Percentiles rank a stretch among this genome's conserved stretches.
Conservation (phyloP, 2,329 filamentous ascomycete species). For the Penicillium sp. region DNA sequence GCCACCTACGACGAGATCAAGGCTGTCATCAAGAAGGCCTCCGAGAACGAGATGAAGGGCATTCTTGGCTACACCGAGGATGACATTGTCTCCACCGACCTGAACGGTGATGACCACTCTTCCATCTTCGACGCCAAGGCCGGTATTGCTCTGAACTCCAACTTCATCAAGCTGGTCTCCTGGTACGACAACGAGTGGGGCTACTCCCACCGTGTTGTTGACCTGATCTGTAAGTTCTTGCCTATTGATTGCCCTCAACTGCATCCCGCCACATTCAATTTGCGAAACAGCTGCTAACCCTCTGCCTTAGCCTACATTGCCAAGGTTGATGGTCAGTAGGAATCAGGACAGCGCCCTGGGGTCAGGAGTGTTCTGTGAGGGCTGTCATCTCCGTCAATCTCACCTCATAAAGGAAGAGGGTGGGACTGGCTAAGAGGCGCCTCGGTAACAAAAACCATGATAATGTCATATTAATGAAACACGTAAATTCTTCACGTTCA, state of each 20-base stretch:
- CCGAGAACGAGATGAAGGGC: constrained; percentile 79
- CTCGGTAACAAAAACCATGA: constrained; percentile 16
- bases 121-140: constrained; percentile 99
- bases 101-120: constrained; percentile 87
- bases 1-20: constrained; percentile 78
- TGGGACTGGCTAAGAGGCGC: constrained; percentile 1
- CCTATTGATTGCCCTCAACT: too few species aligned
- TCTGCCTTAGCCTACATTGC: constrained; percentile 61
- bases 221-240: constrained; percentile 52
- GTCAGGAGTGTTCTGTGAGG: constrained; percentile 33
- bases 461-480: constrained; percentile 26
- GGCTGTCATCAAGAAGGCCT: constrained; percentile 77
- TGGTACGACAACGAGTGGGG: constrained; percentile 99
- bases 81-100: constrained; percentile 86
- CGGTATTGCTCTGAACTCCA: constrained; percentile 94
- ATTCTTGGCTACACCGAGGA: constrained; percentile 95
- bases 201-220: constrained; percentile 91
- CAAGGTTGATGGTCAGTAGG: constrained; percentile 60
- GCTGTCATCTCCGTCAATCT: constrained; percentile 7
- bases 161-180: constrained; percentile 97
- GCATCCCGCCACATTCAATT: background rate
- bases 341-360: constrained; percentile 30
- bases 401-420: constrained; percentile 1
- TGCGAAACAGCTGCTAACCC: constrained; percentile 16
- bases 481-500: constrained; percentile 19